Evolutionary conservation across 495 filamentous ascomycete species (phyloP).

Genomic region (Letharia lupina): DNA sequence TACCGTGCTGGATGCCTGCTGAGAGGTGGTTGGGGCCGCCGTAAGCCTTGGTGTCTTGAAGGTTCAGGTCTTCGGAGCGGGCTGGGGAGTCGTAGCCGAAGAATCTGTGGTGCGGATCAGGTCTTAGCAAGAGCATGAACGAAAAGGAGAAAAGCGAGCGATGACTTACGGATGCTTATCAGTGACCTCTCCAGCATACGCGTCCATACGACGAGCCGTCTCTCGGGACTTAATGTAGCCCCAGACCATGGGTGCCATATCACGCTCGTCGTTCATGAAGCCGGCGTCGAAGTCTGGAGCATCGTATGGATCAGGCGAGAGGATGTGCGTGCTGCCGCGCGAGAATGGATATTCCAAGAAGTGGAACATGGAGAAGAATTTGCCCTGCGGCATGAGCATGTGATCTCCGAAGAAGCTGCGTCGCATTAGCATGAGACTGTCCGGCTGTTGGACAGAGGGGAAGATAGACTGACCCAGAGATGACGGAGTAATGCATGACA

Average conservation of each 20-base stretch:
- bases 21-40: conserved; percentile 65
- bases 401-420: conserved; percentile 54
- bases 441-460: background rate
- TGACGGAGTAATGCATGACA: conserved; percentile 73
- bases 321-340: conserved; percentile 64
- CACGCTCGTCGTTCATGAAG: conserved; percentile 78
- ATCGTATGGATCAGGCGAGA: conserved; percentile 62
- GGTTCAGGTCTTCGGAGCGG: conserved; percentile 61
- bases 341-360: conserved; percentile 78
- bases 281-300: conserved; percentile 72
- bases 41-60: conserved; percentile 65
- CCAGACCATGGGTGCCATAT: conserved; percentile 81
- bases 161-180: conserved; percentile 44
- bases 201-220: conserved; percentile 67
- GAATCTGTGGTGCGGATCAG: conserved; percentile 39
- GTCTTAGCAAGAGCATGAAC: background rate
- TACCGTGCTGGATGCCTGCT: conserved; percentile 58
- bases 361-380: conserved; percentile 85
- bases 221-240: conserved; percentile 81
- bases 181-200: conserved; percentile 70
- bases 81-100: conserved; percentile 61
- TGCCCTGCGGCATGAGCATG: conserved; percentile 65
- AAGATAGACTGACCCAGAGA: conserved; percentile 40
- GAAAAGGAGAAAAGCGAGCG: background rate
- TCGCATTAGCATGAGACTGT: conserved; percentile 8